These are phyloP conservation scores for Fomitopsis pinicola DNA, from an alignment of 1,284 basidiomycete genomes.

Conservation along the genomic window DNA sequence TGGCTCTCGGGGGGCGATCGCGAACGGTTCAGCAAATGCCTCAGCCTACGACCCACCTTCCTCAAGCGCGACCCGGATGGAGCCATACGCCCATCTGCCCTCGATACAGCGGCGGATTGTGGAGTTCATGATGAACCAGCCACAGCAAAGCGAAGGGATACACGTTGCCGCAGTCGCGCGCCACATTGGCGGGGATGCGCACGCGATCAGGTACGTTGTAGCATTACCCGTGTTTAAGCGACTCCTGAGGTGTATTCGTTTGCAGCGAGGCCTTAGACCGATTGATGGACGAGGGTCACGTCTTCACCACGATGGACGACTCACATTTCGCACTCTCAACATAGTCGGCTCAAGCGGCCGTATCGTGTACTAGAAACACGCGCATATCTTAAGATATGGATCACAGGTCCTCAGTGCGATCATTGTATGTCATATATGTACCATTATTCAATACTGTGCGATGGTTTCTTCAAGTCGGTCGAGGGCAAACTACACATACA, in stretches of 20 bases:
- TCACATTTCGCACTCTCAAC: conserved; percentile 33
- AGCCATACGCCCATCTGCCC: conserved; percentile 37
- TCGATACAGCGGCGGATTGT: conserved; percentile 47
- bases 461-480: too few species aligned
- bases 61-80: conserved; percentile 14
- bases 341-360: not conserved
- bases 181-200: conserved; percentile 24
- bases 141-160: conserved; percentile 38
- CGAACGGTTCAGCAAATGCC: conserved; percentile 6
- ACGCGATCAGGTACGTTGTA: conserved; percentile 35
- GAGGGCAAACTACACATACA: too few species aligned
- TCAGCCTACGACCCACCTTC: conserved; percentile 31
- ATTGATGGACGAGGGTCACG: conserved; percentile 51
- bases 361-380: not conserved
- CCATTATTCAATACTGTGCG: not conserved
- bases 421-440: not conserved
- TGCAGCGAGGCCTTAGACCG: conserved; percentile 43
- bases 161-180: conserved; percentile 43
- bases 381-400: not conserved
- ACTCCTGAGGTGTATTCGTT: not conserved
- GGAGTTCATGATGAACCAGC: conserved; percentile 36
- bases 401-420: not conserved
- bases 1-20: conserved; percentile 2
- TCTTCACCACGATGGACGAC: conserved; percentile 54
- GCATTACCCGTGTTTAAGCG: not conserved